phyloP scores from a whole-genome alignment of 345 rosid species.

The Populus simonii region DNA sequence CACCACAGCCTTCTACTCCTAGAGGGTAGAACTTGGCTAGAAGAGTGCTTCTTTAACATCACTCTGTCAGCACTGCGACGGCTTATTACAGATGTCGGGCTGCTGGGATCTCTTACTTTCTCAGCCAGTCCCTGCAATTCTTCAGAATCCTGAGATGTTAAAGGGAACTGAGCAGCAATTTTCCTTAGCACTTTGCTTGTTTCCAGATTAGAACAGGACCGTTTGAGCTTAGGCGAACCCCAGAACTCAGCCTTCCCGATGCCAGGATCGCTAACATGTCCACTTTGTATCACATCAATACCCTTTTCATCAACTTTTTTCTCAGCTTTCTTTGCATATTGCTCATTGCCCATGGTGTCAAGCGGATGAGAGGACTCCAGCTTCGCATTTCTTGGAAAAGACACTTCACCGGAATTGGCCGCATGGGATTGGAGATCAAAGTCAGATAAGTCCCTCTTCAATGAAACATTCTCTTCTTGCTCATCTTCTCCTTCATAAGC shows the following conservation, averaged over 20 bases:
- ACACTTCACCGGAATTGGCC: constrained; percentile 24
- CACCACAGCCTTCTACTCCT: constrained; percentile 79
- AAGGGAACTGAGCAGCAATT: constrained; percentile 31
- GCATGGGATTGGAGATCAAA: constrained; percentile 43
- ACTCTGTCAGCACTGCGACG: constrained; percentile 78
- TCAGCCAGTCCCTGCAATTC: constrained; percentile 29
- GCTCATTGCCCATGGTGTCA: constrained; percentile 19
- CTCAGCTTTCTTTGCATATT: constrained; percentile 13
- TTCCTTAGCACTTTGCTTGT: constrained; percentile 36
- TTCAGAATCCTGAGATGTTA: constrained; percentile 39
- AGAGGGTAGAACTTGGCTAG: constrained; percentile 88
- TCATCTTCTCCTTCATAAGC: constrained; percentile 80
- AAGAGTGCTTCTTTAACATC: constrained; percentile 87
- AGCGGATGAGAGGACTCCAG: constrained; percentile 20
- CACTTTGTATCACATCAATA: constrained; percentile 36
- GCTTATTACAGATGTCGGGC: constrained; percentile 51
- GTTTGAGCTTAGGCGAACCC: constrained; percentile 67
- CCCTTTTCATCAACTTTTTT: constrained; percentile 19
- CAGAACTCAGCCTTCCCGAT: constrained; percentile 47
- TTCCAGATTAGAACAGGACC: constrained; percentile 83
- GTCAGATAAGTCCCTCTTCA: constrained; percentile 55
- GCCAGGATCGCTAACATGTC: constrained; percentile 89
- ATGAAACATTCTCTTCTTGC: constrained; percentile 55
- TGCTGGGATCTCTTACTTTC: constrained; percentile 22
- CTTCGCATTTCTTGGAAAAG: constrained; percentile 17